Conservation (phyloP, 2,329 filamentous ascomycete species). For the Aspergillus sclerotialis region DNA sequence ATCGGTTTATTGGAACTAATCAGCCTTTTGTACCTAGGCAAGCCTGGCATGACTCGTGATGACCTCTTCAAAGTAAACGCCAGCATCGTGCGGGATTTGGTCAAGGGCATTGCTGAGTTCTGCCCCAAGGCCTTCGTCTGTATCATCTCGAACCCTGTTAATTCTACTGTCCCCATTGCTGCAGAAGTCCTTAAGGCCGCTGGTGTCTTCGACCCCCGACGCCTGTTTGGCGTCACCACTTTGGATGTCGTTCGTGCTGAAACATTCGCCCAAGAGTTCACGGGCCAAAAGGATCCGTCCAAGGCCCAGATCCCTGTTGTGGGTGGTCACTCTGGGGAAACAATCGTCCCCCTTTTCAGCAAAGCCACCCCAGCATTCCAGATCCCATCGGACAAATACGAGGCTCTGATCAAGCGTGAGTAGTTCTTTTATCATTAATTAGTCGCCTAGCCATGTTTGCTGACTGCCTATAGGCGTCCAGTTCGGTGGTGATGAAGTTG, state of each 20-base stretch:
- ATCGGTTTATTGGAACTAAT: no score
- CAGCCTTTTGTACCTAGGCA: constrained; percentile 53
- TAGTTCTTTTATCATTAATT: constrained; percentile 6
- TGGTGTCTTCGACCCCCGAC: constrained; percentile 88
- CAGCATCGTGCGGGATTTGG: constrained; percentile 89
- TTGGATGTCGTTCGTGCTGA: constrained; percentile 97
- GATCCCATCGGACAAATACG: constrained; percentile 85
- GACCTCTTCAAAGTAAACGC: constrained; percentile 99
- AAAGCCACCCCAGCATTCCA: constrained; percentile 71
- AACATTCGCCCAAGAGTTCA: constrained; percentile 85
- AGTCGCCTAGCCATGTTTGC: constrained; percentile 2
- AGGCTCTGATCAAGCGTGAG: constrained; percentile 77
- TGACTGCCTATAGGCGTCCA: constrained; percentile 57
- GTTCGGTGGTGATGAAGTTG: constrained; percentile 95
- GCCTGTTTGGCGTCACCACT: constrained; percentile 96
- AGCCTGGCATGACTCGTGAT: constrained; percentile 98
- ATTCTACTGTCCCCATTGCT: constrained; percentile 96
- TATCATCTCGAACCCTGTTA: constrained; percentile 98
- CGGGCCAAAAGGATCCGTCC: constrained; percentile 72
- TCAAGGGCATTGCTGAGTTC: constrained; percentile 79
- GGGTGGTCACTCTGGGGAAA: constrained; percentile 95
- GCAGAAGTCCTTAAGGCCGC: constrained; percentile 94
- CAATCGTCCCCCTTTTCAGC: constrained; percentile 96
- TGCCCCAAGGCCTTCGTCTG: constrained; percentile 91
- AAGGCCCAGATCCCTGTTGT: constrained; percentile 85